Base-by-base conservation (phyloP, 495 filamentous ascomycete genomes). In the Pyrenula aspistea region DNA sequence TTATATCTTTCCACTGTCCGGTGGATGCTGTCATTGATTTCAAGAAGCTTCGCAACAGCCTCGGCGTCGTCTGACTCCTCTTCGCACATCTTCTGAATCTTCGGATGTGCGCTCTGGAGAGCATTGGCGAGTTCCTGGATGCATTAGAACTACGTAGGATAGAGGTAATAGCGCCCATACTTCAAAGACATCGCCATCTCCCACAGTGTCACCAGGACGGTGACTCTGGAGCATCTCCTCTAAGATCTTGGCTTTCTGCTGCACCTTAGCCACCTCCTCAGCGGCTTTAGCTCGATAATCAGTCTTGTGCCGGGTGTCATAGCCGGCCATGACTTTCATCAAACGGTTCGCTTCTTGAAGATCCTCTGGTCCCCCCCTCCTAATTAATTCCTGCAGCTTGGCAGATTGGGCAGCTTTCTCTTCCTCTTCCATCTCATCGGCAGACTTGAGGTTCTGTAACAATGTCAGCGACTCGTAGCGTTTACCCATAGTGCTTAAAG, bases 271-370 rank as follows among this genome's bases (percentile, higher is more conserved):
- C 1, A 97, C 91, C 55, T 97, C 93, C 65, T 96, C 91, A 10
- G 93, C 93, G 1, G 93, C 93, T 72, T 97, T 97, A 25, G 93
- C 93, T 60, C 93, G 83, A 65, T 96, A 98, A 70, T 98, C 93
- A 2, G 94, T 96, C 71, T 96, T 97, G 60, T 89, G 86, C 61
- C 89, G 74, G 49, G 88, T 95, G 68, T 97, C 93, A 68, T 86
- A 97, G 58, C 93, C 93, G 23, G 93, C 93, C 93, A 98, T 96
- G 49, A 98, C 80, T 71, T 98, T 98, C 93, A 98, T 98, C 56
- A 98, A 72, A 62, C 86, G 80, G 64, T 98, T 98, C 11, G 93
- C 93, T 73, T 97, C 93, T 65, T 95, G 91, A 24, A 98, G 71
- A 69, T 97, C 93, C 53, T 91, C 84, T 2, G 93, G 93, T 3